Evolutionary conservation across 768 basidiomycete species (phyloP).

Genomic region (Pisolithus marmoratus): DNA sequence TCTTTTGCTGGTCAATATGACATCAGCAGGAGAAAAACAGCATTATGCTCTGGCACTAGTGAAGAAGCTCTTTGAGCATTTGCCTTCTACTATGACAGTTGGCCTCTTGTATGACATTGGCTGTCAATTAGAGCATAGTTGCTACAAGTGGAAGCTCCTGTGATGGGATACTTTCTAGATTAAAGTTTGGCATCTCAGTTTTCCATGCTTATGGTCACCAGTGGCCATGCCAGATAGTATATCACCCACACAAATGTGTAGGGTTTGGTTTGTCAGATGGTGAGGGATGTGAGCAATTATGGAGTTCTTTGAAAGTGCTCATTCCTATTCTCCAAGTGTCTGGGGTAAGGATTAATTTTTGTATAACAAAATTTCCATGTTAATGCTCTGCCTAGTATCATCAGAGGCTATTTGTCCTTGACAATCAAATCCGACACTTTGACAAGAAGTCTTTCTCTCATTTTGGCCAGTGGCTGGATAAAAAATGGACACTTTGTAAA

Average conservation of each 20-base stretch:
- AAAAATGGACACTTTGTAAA: background rate
- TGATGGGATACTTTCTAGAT: background rate
- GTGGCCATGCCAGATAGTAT: constrained; percentile 31
- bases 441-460: background rate
- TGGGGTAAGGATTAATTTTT: constrained; percentile 11
- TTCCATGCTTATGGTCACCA: constrained; percentile 34
- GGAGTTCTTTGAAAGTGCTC: constrained; percentile 15
- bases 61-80: background rate
- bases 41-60: constrained; percentile 6
- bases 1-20: constrained; percentile 16
- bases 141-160: constrained; percentile 4
- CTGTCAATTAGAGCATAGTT: constrained; percentile 3
- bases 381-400: constrained; percentile 3
- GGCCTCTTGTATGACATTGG: constrained; percentile 5
- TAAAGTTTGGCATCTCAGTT: constrained; percentile 19
- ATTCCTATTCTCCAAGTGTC: constrained; percentile 13
- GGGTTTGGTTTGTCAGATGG: constrained; percentile 31
- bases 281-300: constrained; percentile 34
- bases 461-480: constrained; percentile 5
- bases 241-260: constrained; percentile 25
- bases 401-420: constrained; percentile 7
- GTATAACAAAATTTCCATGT: background rate
- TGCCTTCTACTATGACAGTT: constrained; percentile 1
- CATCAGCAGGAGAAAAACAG: constrained; percentile 13
- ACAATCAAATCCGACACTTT: constrained; percentile 4